Conservation (phyloP, 1,284 basidiomycete species). For the Takashimella tepidaria region DNA sequence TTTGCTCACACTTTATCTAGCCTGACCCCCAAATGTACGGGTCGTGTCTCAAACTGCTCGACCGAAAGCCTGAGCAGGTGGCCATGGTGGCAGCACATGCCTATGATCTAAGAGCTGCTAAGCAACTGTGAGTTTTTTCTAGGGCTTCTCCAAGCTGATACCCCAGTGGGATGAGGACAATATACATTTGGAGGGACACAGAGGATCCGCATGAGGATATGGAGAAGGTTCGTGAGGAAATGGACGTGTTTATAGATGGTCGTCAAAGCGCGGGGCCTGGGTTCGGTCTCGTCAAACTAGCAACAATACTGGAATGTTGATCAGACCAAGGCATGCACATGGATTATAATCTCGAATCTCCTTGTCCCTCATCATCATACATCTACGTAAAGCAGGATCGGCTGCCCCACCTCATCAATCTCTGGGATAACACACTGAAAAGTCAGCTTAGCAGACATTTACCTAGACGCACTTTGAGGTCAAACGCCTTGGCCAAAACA, state of each 20-base stretch:
- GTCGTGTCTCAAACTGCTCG: conserved; percentile 9
- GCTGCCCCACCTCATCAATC: conserved; percentile 90
- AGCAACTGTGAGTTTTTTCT: conserved; percentile 10
- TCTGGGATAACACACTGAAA: conserved; percentile 93
- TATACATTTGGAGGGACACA: conserved; percentile 15
- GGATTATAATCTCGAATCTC: conserved; percentile 1
- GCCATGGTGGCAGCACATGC: conserved; percentile 20
- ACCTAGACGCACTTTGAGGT: conserved; percentile 44
- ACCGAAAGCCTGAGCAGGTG: conserved; percentile 5
- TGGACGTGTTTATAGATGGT: conserved; percentile 21
- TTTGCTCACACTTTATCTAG: too few species aligned
- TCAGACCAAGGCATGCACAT: too few species aligned
- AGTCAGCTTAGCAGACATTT: conserved; percentile 4
- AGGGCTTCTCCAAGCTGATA: background rate
- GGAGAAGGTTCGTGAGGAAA: conserved; percentile 7
- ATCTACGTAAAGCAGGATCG: conserved; percentile 85
- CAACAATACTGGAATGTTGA: conserved; percentile 3
- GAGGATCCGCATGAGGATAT: conserved; percentile 19
- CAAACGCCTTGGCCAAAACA: conserved; percentile 49
- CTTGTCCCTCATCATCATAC: conserved; percentile 52
- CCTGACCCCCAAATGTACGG: conserved; percentile 15
- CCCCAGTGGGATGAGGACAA: conserved; percentile 14
- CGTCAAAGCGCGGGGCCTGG: conserved; percentile 1
- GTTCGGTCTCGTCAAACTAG: conserved; percentile 7
- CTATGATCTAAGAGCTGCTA: conserved; percentile 15